phyloP scores from a whole-genome alignment of 768 basidiomycete genomes.

The Lentinula detonsa region DNA sequence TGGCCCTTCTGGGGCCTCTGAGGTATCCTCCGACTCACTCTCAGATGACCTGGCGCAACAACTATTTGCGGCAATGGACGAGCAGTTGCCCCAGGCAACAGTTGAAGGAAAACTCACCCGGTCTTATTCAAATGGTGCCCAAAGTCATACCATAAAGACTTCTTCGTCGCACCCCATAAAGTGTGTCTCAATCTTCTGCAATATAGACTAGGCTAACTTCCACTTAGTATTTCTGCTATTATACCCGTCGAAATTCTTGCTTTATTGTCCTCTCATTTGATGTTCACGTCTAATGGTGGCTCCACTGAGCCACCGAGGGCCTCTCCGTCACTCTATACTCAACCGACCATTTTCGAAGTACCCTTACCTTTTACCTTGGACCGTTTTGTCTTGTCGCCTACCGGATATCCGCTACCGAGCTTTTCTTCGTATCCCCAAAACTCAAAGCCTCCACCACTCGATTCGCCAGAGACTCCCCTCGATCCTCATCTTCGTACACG shows the following conservation, averaged over 20 bases:
- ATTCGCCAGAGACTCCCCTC: slow-evolving; percentile 10
- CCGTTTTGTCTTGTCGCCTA: slow-evolving; percentile 22
- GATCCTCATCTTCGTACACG: slow-evolving; percentile 16
- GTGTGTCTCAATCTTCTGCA: slow-evolving; percentile 27
- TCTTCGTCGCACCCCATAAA: slow-evolving; percentile 82
- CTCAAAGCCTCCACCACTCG: slow-evolving; percentile 15
- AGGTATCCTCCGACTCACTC: slow-evolving; percentile 9
- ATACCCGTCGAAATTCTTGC: slow-evolving; percentile 55
- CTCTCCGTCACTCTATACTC: slow-evolving; percentile 7
- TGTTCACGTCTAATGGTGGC: slow-evolving; percentile 16
- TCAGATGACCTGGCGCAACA: slow-evolving; percentile 35
- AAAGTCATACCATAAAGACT: slow-evolving; percentile 45
- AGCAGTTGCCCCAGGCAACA: slow-evolving; percentile 19
- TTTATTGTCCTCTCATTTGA: slow-evolving; percentile 42
- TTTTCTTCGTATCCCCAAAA: slow-evolving; percentile 10
- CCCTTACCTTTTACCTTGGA: slow-evolving; percentile 38
- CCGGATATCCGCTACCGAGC: not conserved
- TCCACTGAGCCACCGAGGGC: not conserved
- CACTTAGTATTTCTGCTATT: slow-evolving; percentile 52
- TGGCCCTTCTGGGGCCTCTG: slow-evolving; percentile 21
- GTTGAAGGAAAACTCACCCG: not conserved
- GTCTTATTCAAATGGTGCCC: not conserved
- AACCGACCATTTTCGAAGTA: slow-evolving; percentile 41
- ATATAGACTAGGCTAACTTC: not conserved
- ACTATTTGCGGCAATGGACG: slow-evolving; percentile 48